Evolutionary conservation across 768 basidiomycete species (phyloP), one percentile per base, ranked within the genome.

Genomic region (Amanita thiersii): DNA sequence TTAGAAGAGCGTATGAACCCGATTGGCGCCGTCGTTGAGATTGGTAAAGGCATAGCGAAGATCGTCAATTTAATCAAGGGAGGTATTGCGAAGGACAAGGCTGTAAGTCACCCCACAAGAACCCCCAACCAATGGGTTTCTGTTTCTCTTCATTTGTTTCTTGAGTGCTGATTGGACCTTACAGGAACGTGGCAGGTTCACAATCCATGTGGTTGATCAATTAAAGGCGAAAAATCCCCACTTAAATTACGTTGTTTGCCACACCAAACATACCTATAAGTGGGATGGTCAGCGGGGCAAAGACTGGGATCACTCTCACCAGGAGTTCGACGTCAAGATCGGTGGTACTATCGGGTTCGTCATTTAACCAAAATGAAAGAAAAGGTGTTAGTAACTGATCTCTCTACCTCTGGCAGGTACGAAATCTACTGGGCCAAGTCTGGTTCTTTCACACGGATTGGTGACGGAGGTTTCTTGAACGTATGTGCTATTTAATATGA

Each of bases 401-500:
- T n/a, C n/a, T 37, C 36, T 11, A n/a, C n/a, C n/a, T 28, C 26
- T 28, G n/a, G 6, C 26, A 52, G 46, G 17, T 54, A 50, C 31
- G 55, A 56, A 31, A 47, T 53, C 33, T 56, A 56, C 37, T 52
- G 50, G 50, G 50, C 50, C 42, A 46, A 40, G 33, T 39, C 45
- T 12, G 53, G 55, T 19, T 47, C 48, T 2, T 53, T 56, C 44
- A 32, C 37, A 6, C 48, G 48, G 23, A 8, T 47, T 12, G 55
- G 53, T 3, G 55, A 56, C 34, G 55, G 53, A 17, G 53, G 53
- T 17, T 54, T 47, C 31, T 36, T 55, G 11, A 56, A 54, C 36
- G 55, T 55, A 32, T 30, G 53, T 48, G 19, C 26, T 7, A 28
- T 7, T n/a, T 28, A 28, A n/a, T 28, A n/a, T 7, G 7, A 28